phyloP scores from a whole-genome alignment of 192 early-diverging fungal species.

The Allomyces javanicus region DNA sequence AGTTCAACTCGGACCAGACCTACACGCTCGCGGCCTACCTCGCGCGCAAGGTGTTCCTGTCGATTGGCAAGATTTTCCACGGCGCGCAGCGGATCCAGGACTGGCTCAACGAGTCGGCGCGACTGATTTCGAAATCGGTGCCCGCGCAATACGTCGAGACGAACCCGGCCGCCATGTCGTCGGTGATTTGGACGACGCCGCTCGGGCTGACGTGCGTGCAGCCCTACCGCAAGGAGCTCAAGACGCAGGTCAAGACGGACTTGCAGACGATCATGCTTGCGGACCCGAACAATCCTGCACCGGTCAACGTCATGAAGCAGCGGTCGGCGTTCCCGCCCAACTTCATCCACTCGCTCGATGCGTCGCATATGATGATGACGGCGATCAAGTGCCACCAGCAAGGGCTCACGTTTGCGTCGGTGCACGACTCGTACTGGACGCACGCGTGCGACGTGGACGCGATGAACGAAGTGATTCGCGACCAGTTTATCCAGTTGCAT shows the following conservation, averaged over 20 bases:
- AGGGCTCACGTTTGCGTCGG: constrained; percentile 73
- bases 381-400: constrained; percentile 62
- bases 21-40: constrained; percentile 46
- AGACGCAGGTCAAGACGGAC: constrained; percentile 47
- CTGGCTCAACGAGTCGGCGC: constrained; percentile 79
- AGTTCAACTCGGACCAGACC: constrained; percentile 45
- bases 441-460: constrained; percentile 73
- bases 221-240: constrained; percentile 66
- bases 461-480: constrained; percentile 68
- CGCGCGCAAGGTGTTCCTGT: constrained; percentile 60
- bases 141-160: constrained; percentile 8
- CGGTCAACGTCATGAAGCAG: constrained; percentile 82
- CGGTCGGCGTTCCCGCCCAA: constrained; percentile 94
- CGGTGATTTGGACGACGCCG: constrained; percentile 92
- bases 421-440: constrained; percentile 98
- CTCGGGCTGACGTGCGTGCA: constrained; percentile 85
- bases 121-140: constrained; percentile 61
- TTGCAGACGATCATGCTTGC: constrained; percentile 57
- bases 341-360: constrained; percentile 95
- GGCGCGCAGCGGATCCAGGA: constrained; percentile 78
- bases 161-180: constrained; percentile 39
- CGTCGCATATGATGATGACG: constrained; percentile 89
- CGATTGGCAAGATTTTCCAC: constrained; percentile 73
- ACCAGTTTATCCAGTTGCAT: constrained; percentile 79
- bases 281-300: constrained; percentile 44